These are phyloP conservation scores for Cnidoscolus chayamansa DNA, from an alignment of 441 rosid species.

Conservation along the genomic window DNA sequence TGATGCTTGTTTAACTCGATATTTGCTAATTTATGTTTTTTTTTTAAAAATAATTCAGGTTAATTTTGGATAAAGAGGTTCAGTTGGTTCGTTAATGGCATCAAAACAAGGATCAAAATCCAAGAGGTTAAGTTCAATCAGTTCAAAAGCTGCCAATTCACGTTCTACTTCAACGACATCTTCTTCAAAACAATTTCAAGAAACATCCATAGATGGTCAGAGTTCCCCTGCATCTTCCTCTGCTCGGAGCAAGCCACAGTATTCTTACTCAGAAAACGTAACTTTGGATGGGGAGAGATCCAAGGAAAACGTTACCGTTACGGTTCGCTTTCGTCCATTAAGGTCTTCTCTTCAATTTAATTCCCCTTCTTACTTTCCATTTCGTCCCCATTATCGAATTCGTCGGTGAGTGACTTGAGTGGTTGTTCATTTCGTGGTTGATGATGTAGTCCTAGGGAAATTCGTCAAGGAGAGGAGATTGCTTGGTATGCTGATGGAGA, in stretches of 20 bases:
- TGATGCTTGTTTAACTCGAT: not conserved
- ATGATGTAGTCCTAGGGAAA: conserved; percentile 84
- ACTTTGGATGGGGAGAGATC: conserved; percentile 46
- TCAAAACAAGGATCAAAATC: conserved; percentile 61
- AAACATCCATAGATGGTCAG: conserved; percentile 79
- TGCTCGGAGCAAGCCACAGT: conserved; percentile 79
- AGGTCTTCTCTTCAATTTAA: conserved; percentile 42
- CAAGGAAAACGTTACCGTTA: conserved; percentile 93
- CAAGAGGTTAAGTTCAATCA: conserved; percentile 43
- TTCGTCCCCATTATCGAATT: not conserved
- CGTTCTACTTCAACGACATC: conserved; percentile 86
- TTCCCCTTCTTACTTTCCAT: not conserved
- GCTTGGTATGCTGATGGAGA: conserved; percentile 99
- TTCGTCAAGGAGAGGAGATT: conserved; percentile 97
- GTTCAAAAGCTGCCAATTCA: conserved; percentile 67
- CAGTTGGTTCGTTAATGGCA: conserved; percentile 54
- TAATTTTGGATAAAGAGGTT: conserved; percentile 15
- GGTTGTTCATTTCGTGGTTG: conserved; percentile 24
- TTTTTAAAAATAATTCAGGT: not conserved
- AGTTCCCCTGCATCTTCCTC: conserved; percentile 98
- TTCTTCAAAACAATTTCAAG: conserved; percentile 72
- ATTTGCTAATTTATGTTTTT: conserved; percentile 1
- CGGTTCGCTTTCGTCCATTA: conserved; percentile 96
- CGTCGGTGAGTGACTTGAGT: not conserved
- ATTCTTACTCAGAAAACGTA: conserved; percentile 52